These are phyloP conservation scores for Lathyrus aphaca DNA, from an alignment of 306 rosid species.

Conservation along the genomic window DNA sequence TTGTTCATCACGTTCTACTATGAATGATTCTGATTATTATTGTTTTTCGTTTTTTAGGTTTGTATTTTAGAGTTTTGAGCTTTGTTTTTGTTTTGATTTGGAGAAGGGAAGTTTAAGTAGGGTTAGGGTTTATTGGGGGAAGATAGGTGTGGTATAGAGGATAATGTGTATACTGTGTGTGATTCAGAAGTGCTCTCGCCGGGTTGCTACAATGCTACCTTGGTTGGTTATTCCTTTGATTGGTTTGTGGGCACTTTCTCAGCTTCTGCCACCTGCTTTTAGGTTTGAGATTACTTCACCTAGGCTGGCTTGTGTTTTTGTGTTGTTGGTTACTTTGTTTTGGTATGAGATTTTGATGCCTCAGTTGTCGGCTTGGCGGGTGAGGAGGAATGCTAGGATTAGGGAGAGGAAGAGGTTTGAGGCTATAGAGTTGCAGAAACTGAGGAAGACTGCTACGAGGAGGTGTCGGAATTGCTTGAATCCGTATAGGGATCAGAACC, in stretches of 20 bases:
- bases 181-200: slow-evolving; percentile 99
- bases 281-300: slow-evolving; percentile 96
- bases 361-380: slow-evolving; percentile 92
- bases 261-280: slow-evolving; percentile 97
- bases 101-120: slow-evolving; percentile 35
- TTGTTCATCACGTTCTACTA: neutral
- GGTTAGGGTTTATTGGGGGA: slow-evolving; percentile 44
- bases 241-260: slow-evolving; percentile 97
- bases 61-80: slow-evolving; percentile 68
- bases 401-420: slow-evolving; percentile 91
- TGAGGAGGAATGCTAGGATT: slow-evolving; percentile 71
- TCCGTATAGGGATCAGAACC: slow-evolving; percentile 96
- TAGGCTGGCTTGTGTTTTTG: slow-evolving; percentile 89
- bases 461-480: slow-evolving; percentile 92
- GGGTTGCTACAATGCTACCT: slow-evolving; percentile 99
- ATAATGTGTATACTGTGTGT: slow-evolving; percentile 99
- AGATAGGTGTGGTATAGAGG: slow-evolving; percentile 46
- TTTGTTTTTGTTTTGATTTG: slow-evolving; percentile 46
- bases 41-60: slow-evolving; percentile 10
- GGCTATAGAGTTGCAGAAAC: slow-evolving; percentile 90
- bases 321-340: slow-evolving; percentile 84
- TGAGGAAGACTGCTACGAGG: slow-evolving; percentile 85
- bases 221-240: slow-evolving; percentile 97
- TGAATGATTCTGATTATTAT: slow-evolving; percentile 41
- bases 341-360: slow-evolving; percentile 99